A percentile compares a stretch with the other conserved stretches of the same genome.
Conservation (phyloP, 2,329 filamentous ascomycete species). For the Fusarium sp. region DNA sequence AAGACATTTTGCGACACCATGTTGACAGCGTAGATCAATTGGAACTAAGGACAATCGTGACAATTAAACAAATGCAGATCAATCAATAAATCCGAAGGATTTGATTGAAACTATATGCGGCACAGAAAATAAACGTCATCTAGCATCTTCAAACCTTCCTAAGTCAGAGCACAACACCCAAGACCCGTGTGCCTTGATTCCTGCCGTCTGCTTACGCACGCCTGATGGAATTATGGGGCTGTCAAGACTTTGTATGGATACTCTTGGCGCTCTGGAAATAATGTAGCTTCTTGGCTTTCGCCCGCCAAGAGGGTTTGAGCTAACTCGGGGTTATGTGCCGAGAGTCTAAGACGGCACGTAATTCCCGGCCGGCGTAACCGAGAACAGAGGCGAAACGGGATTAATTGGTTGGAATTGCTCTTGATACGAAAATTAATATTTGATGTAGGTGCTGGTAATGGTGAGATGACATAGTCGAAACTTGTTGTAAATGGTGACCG, state of each 20-base stretch:
- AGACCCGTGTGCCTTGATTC: constrained; percentile 2
- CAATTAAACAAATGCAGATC: no score
- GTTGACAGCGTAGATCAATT: background rate
- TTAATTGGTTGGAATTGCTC: background rate
- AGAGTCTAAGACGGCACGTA: constrained; percentile 13
- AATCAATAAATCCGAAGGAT: rapidly evolving
- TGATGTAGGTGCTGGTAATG: no score
- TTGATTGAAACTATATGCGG: background rate
- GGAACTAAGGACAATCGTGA: no score
- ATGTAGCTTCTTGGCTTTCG: background rate
- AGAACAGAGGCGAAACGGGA: background rate
- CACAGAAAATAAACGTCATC: background rate
- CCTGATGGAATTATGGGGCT: constrained; percentile 11
- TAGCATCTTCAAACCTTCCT: background rate
- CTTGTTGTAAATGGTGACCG: no score
- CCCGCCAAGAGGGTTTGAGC: constrained; percentile 1
- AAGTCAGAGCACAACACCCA: background rate
- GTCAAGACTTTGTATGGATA: background rate
- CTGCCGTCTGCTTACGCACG: background rate
- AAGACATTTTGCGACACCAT: constrained; percentile 55
- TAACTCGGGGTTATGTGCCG: constrained; percentile 21
- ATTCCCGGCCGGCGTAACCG: constrained; percentile 30
- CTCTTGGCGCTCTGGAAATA: background rate
- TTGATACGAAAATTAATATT: background rate
- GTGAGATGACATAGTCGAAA: no score